phyloP scores from a whole-genome alignment of 768 basidiomycete genomes.

The Collybia sp. region DNA sequence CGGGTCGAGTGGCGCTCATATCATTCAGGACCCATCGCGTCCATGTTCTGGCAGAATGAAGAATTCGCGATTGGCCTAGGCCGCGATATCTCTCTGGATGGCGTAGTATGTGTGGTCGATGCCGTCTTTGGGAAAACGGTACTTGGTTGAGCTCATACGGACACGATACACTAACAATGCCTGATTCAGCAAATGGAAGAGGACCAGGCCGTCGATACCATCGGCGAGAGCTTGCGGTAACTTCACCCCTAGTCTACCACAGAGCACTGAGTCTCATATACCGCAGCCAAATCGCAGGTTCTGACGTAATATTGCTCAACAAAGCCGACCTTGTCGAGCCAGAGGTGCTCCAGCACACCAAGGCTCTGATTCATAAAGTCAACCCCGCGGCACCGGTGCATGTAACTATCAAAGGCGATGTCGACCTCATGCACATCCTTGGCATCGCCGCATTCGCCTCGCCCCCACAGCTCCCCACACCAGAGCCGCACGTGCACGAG shows the following conservation, averaged over 20 bases:
- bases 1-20: background rate
- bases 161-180: background rate
- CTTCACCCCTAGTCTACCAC: conserved; percentile 6
- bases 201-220: conserved; percentile 53
- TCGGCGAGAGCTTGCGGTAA: conserved; percentile 79
- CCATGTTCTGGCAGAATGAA: conserved; percentile 86
- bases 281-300: conserved; percentile 86
- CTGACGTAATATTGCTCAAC: conserved; percentile 91
- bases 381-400: conserved; percentile 80
- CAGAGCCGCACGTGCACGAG: background rate
- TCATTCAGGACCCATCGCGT: conserved; percentile 70
- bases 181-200: conserved; percentile 77
- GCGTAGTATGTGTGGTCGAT: conserved; percentile 91
- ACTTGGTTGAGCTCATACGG: background rate
- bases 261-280: background rate
- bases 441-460: conserved; percentile 75
- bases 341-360: conserved; percentile 39
- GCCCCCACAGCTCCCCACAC: conserved; percentile 32
- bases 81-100: conserved; percentile 73
- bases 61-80: conserved; percentile 69
- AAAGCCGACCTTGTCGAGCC: conserved; percentile 74
- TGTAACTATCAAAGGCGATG: conserved; percentile 61
- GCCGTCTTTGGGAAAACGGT: conserved; percentile 69
- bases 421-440: conserved; percentile 76
- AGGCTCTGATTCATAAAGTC: conserved; percentile 60